A percentile compares a stretch with the other conserved stretches of the same genome.
Evolutionary conservation across 1,284 basidiomycete genomes (phyloP).

Genomic region (Porogramme epimiltina): DNA sequence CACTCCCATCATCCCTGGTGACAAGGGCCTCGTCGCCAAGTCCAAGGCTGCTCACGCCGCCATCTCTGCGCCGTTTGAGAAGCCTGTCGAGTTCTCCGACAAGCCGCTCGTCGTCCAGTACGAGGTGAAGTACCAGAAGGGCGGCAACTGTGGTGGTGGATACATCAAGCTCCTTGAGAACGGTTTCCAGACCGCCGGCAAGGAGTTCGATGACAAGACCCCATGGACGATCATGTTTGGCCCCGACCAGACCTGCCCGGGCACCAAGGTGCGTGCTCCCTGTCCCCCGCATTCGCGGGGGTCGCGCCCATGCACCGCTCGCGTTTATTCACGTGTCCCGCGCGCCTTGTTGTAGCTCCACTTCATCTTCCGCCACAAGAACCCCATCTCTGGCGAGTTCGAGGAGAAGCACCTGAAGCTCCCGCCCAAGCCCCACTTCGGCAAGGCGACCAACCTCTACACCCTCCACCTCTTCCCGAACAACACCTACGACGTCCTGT

Average conservation of each 20-base stretch:
- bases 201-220: conserved; percentile 96
- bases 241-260: conserved; percentile 85
- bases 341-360: conserved; percentile 68
- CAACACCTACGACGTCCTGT: conserved; percentile 91
- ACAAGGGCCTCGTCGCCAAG: conserved; percentile 91
- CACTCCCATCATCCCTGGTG: conserved; percentile 73
- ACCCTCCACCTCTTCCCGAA: conserved; percentile 92
- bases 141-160: conserved; percentile 98
- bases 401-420: conserved; percentile 96
- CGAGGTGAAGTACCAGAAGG: conserved; percentile 99
- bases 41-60: conserved; percentile 94
- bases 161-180: conserved; percentile 97
- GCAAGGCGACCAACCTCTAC: conserved; percentile 90
- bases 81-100: conserved; percentile 80
- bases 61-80: conserved; percentile 89
- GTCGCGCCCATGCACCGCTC: not conserved
- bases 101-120: conserved; percentile 97
- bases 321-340: conserved; percentile 5
- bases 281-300: not conserved
- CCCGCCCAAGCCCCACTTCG: conserved; percentile 84
- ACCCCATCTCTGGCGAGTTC: conserved; percentile 85
- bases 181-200: conserved; percentile 88
- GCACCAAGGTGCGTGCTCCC: conserved; percentile 79
- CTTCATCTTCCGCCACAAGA: conserved; percentile 98
- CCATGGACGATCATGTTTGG: conserved; percentile 98